phyloP scores from a whole-genome alignment of 192 early-diverging fungal species.

The Backusella parvicylindrica region DNA sequence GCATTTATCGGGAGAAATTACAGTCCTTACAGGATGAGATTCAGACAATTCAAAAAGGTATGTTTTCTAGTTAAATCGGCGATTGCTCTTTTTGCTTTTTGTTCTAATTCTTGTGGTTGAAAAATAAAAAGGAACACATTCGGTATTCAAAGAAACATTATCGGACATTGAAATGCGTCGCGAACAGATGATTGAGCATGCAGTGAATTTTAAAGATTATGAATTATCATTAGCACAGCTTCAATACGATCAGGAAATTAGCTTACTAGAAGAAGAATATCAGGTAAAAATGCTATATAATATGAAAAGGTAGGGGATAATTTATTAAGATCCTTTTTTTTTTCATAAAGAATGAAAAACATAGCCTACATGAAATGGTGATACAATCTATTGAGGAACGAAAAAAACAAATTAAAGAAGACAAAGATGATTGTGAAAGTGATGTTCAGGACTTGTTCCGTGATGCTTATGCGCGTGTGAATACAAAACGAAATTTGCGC shows the following conservation, averaged over 20 bases:
- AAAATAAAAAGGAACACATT: slow-evolving; percentile 22
- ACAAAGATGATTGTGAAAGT: slow-evolving; percentile 24
- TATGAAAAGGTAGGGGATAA: no score
- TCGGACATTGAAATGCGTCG: slow-evolving; percentile 30
- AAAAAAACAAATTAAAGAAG: slow-evolving; percentile 30
- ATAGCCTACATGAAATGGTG: slow-evolving; percentile 26
- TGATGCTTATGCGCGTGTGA: slow-evolving; percentile 19
- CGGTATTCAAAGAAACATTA: slow-evolving; percentile 30
- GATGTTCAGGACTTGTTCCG: slow-evolving; percentile 11
- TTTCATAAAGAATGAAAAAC: slow-evolving; percentile 18
- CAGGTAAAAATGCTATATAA: slow-evolving; percentile 15
- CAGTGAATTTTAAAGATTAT: slow-evolving; percentile 19
- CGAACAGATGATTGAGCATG: slow-evolving; percentile 28
- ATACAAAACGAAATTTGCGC: slow-evolving; percentile 16
- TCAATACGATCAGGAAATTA: slow-evolving; percentile 21
- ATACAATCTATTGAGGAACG: slow-evolving; percentile 28
- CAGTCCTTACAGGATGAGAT: slow-evolving; percentile 31
- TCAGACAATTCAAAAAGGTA: slow-evolving; percentile 32
- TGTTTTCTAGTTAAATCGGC: not conserved
- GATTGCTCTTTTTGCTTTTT: not conserved
- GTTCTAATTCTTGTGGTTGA: not conserved
- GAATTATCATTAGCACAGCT: slow-evolving; percentile 16
- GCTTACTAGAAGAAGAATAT: slow-evolving; percentile 23
- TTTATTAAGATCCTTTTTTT: not conserved
- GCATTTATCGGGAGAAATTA: slow-evolving; percentile 32